Conservation (phyloP, 2,329 filamentous ascomycete species). For the Calonectria ilicicola region DNA sequence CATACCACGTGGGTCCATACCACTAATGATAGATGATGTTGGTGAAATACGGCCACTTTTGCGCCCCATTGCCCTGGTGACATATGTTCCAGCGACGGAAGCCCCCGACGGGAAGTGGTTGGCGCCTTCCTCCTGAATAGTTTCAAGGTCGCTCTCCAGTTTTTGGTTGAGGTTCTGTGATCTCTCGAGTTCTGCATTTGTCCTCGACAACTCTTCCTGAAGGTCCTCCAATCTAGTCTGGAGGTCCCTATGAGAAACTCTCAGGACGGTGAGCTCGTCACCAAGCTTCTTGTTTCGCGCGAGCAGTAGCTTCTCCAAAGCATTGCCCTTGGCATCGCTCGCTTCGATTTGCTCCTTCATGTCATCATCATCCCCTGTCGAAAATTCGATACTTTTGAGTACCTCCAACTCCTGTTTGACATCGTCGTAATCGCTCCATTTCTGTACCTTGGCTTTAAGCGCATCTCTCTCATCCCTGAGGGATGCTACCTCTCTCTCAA, state of each 20-base stretch:
- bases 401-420: constrained; percentile 96
- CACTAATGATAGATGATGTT: constrained; percentile 97
- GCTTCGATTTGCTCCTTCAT: constrained; percentile 56
- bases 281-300: constrained; percentile 96
- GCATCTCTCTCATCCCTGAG: constrained; percentile 85
- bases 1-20: constrained; percentile 79
- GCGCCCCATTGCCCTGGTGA: constrained; percentile 71
- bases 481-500: constrained; percentile 82
- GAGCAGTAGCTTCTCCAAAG: constrained; percentile 89
- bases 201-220: constrained; percentile 85
- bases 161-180: constrained; percentile 87
- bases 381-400: constrained; percentile 97
- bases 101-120: constrained; percentile 90
- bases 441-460: constrained; percentile 84
- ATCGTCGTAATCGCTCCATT: constrained; percentile 95
- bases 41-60: constrained; percentile 82
- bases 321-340: constrained; percentile 72
- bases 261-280: constrained; percentile 91
- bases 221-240: constrained; percentile 83
- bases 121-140: constrained; percentile 84
- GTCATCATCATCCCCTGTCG: constrained; percentile 87
- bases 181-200: constrained; percentile 88
- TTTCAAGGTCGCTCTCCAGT: constrained; percentile 91
- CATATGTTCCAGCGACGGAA: constrained; percentile 92
- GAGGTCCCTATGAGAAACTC: constrained; percentile 94